Conservation (phyloP, 1,284 basidiomycete genomes). For the Trametes pubescens region DNA sequence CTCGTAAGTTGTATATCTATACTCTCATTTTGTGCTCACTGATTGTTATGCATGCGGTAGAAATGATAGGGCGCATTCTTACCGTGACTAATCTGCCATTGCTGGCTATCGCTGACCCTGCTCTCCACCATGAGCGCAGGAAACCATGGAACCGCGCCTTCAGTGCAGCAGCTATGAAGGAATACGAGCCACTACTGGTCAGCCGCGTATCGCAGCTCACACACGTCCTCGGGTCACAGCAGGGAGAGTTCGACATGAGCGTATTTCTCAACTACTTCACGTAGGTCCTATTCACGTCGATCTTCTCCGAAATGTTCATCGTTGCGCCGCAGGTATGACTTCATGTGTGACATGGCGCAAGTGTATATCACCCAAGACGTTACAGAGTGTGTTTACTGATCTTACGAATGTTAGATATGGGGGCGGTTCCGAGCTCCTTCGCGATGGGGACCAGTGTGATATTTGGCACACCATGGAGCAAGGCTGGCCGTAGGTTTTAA, state of each 20-base stretch:
- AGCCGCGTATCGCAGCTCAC: constrained; percentile 50
- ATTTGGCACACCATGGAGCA: constrained; percentile 30
- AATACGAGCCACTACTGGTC: constrained; percentile 56
- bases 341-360: constrained; percentile 70
- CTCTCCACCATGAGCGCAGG: constrained; percentile 55
- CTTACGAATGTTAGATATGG: constrained; percentile 35
- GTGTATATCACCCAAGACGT: constrained; percentile 28
- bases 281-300: constrained; percentile 46
- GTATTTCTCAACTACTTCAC: constrained; percentile 60
- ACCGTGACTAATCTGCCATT: constrained; percentile 16
- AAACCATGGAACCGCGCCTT: constrained; percentile 63
- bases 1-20: constrained; percentile 4
- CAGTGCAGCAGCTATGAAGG: constrained; percentile 56
- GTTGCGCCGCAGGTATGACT: constrained; percentile 53
- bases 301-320: not conserved
- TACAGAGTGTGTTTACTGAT: not conserved
- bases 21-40: not conserved
- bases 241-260: constrained; percentile 49
- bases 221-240: constrained; percentile 46
- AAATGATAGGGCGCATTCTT: constrained; percentile 5
- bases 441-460: constrained; percentile 33
- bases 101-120: constrained; percentile 44
- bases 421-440: constrained; percentile 40
- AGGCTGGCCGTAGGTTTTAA: constrained; percentile 27
- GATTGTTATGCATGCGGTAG: not conserved